These are phyloP conservation scores for Zymoseptoria tritici DNA, from an alignment of 2,329 filamentous ascomycete genomes.

Conservation along the genomic window DNA sequence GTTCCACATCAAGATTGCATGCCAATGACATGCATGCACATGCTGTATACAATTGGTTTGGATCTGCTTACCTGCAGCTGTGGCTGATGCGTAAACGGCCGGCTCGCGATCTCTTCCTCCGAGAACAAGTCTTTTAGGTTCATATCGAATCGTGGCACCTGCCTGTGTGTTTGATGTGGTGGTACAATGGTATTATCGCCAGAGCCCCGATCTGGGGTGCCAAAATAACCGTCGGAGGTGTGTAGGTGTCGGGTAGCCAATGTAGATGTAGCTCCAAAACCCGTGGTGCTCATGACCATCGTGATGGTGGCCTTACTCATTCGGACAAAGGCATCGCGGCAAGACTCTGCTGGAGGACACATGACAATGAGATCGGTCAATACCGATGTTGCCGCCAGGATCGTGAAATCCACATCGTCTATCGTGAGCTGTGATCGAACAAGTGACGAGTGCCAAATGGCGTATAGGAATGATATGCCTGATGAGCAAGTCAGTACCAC, in stretches of 20 bases:
- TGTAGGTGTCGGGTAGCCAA: conserved; percentile 24
- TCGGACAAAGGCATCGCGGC: conserved; percentile 86
- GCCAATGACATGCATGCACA: neutral
- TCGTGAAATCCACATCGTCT: conserved; percentile 96
- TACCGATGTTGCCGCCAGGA: conserved; percentile 86
- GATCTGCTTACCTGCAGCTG: conserved; percentile 7
- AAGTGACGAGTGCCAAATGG: conserved; percentile 90
- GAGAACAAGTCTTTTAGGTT: conserved; percentile 47
- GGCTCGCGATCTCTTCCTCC: conserved; percentile 34
- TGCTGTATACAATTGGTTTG: neutral
- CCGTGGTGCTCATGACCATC: conserved; percentile 76
- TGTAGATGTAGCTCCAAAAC: conserved; percentile 52
- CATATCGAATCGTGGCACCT: conserved; percentile 51
- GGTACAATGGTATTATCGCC: conserved; percentile 1
- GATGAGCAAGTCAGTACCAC: conserved; percentile 6
- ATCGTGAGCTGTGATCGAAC: conserved; percentile 80
- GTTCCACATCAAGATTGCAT: neutral
- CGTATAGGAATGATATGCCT: conserved; percentile 87
- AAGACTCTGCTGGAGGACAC: conserved; percentile 89
- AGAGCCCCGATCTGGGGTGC: neutral
- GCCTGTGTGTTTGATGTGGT: conserved; percentile 4
- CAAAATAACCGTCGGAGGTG: conserved; percentile 24
- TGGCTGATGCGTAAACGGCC: conserved; percentile 22
- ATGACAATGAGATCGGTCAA: conserved; percentile 87
- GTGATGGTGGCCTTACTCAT: conserved; percentile 93